Conservation (phyloP, 768 basidiomycete genomes). For the Nidularia pulvinata region DNA sequence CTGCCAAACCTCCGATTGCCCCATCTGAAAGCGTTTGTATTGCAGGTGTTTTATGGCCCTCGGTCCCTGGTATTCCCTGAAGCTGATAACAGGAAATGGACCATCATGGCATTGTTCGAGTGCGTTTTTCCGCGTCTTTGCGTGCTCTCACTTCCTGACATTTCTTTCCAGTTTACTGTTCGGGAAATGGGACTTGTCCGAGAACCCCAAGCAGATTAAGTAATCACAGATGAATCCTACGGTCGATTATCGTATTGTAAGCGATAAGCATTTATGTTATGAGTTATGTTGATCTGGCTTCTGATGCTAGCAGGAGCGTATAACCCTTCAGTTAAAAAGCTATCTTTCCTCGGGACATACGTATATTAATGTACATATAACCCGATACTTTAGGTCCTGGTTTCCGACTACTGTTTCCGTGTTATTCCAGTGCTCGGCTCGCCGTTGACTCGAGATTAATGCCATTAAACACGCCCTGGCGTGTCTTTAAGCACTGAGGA, state of each 20-base stretch:
- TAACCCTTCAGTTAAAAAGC: no score
- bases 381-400: no score
- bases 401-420: no score
- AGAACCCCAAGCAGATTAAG: neutral
- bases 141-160: neutral
- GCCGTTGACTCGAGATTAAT: no score
- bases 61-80: constrained; percentile 93
- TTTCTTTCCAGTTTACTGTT: constrained; percentile 34
- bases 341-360: no score
- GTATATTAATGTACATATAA: no score
- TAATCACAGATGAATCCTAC: neutral
- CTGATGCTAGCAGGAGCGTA: no score
- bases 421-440: no score
- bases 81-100: constrained; percentile 98
- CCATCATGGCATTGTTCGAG: constrained; percentile 93
- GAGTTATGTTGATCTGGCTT: no score
- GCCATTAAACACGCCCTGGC: no score
- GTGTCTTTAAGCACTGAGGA: no score
- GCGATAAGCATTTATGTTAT: neutral
- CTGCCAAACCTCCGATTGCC: neutral
- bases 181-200: constrained; percentile 43
- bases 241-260: neutral
- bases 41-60: constrained; percentile 89
- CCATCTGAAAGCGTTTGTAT: neutral
- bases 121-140: constrained; percentile 33